These are phyloP conservation scores for Gymnopilus junonius DNA, from an alignment of 768 basidiomycete species.

Conservation along the genomic window DNA sequence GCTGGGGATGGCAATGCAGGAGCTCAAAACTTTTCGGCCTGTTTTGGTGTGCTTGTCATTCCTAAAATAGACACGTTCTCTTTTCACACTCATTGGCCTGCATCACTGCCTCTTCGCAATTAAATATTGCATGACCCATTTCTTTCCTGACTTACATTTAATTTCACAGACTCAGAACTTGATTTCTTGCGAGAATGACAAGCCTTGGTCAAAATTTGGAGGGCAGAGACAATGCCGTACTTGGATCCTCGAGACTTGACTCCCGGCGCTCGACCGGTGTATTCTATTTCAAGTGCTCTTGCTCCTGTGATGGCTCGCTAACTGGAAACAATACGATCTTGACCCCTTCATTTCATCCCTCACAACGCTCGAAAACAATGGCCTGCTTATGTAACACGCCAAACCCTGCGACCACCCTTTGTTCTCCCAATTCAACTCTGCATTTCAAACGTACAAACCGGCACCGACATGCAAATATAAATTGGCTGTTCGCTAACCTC, in stretches of 20 bases:
- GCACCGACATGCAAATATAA: constrained; percentile 11
- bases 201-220: not conserved
- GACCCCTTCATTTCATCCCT: constrained; percentile 3
- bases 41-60: constrained; percentile 26
- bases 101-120: too few relatives aligned
- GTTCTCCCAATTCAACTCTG: constrained; percentile 18
- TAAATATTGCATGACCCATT: not conserved
- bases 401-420: constrained; percentile 21
- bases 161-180: not conserved
- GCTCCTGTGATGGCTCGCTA: not conserved
- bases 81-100: too few relatives aligned
- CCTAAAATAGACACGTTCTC: constrained; percentile 3
- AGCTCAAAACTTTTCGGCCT: constrained; percentile 21
- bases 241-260: not conserved
- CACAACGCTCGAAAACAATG: constrained; percentile 22
- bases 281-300: not conserved
- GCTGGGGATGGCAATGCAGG: not conserved
- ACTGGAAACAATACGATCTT: not conserved
- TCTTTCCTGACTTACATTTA: not conserved
- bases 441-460: not conserved
- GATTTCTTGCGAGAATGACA: not conserved
- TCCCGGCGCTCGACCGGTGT: not conserved
- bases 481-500: not conserved
- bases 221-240: not conserved
- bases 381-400: constrained; percentile 19